Percentiles rank a stretch among this genome's conserved stretches.
phyloP scores from a whole-genome alignment of 805 yeast species.

The Candida montana region DNA sequence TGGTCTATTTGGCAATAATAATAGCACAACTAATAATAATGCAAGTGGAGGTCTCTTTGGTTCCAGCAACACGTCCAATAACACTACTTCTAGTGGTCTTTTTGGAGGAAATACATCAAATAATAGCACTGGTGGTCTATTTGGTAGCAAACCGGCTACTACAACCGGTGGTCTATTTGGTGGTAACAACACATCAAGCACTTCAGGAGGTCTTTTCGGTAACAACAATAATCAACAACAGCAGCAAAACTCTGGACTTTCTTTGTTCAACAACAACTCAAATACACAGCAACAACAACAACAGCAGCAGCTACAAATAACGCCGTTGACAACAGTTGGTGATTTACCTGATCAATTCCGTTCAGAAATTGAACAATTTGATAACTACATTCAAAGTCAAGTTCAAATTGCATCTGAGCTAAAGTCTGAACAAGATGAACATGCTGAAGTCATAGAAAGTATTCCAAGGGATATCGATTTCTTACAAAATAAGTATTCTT shows the following conservation, averaged over 20 bases:
- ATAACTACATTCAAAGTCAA: slow-evolving; percentile 68
- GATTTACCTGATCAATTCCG: slow-evolving; percentile 71
- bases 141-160: slow-evolving; percentile 20
- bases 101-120: slow-evolving; percentile 11
- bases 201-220: slow-evolving; percentile 21
- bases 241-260: slow-evolving; percentile 16
- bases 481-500: slow-evolving; percentile 52
- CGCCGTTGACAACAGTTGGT: slow-evolving; percentile 69
- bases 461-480: slow-evolving; percentile 70
- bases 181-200: slow-evolving; percentile 2
- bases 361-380: slow-evolving; percentile 62
- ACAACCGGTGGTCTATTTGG: slow-evolving; percentile 26
- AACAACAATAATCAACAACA: slow-evolving; percentile 4
- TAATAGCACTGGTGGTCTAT: slow-evolving; percentile 25
- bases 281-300: slow-evolving; percentile 28
- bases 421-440: slow-evolving; percentile 56
- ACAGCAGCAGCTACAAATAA: slow-evolving; percentile 43
- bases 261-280: slow-evolving; percentile 24
- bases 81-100: slow-evolving; percentile 5
- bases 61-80: neutral
- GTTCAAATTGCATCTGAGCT: slow-evolving; percentile 66
- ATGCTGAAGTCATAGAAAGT: slow-evolving; percentile 57
- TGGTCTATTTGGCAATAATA: slow-evolving; percentile 5
- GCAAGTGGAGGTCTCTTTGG: slow-evolving; percentile 12
- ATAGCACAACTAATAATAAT: slow-evolving; percentile 1